Base-by-base conservation (phyloP, 805 yeast species). In the Komagataella kurtzmanii region DNA sequence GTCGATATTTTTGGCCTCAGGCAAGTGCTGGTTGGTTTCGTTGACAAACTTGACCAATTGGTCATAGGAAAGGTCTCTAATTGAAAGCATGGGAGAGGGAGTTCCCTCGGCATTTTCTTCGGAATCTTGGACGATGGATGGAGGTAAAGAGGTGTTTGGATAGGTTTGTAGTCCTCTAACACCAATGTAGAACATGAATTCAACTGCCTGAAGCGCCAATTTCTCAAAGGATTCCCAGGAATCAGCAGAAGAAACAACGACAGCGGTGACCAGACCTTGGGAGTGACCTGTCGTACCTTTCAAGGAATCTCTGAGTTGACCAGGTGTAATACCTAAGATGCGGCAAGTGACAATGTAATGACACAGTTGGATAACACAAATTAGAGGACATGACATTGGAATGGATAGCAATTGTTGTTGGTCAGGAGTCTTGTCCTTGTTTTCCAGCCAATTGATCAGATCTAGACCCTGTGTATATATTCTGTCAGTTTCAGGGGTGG, bases 81-180 rank as follows among this genome's bases (percentile, higher is more conserved):
- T 79, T 8, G 97, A 85, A 66, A 93, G 79, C 99, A 93, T 93
- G 58, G 99, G 99, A 58, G 95, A 85, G 56, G 99, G 99, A 60
- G 79, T 76, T 60, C 99, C 99, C 74, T 93, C 99, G 61, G 91
- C 91, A 65, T 88, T 83, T 62, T 88, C 95, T 65, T 85, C 80
- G 23, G 96, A 85, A 69, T 93, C 99, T 66, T 88, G 88, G 59
- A 90, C 79, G 68, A 87, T 86, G 19, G 95, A 79, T 54, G 99
- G 99, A 46, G 99, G 89, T 65, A 93, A 76, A 45, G 96, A 85
- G 48, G 98, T 93, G 62, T 86, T 81, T 62, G 99, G 99, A 68
- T 89, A 91, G 56, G 83, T 80, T 68, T 81, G 84, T 67, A 88
- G 83, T 71, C 95, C 84, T 70, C 97, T 83, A 54, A 90, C 82